phyloP scores from a whole-genome alignment of 257 asterid genomes.

The Solanum sejunctum region DNA sequence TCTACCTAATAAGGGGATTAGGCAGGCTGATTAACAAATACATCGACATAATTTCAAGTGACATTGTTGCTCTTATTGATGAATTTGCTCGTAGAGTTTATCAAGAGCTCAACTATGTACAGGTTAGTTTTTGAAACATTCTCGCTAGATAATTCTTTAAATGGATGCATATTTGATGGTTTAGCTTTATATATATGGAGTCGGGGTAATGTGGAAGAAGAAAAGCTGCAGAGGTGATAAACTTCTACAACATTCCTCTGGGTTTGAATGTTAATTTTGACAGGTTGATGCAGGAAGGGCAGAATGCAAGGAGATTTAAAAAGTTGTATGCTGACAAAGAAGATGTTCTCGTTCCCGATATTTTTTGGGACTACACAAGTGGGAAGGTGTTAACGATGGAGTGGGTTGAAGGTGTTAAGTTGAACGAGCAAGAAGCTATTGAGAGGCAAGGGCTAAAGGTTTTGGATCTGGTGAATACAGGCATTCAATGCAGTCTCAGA shows the following conservation, averaged over 20 bases:
- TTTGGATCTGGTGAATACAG: constrained; percentile 88
- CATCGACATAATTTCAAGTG: constrained; percentile 67
- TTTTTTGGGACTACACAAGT: constrained; percentile 95
- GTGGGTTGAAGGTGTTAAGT: constrained; percentile 95
- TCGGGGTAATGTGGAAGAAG: not conserved
- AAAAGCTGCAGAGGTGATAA: not conserved
- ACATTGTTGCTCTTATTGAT: constrained; percentile 83
- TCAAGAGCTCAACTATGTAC: constrained; percentile 96
- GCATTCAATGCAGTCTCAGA: constrained; percentile 95
- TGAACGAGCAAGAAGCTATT: constrained; percentile 87
- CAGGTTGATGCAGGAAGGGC: constrained; percentile 88
- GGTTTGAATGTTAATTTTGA: constrained; percentile 52
- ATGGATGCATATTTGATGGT: not conserved
- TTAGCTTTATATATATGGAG: not conserved
- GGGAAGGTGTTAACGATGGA: constrained; percentile 97
- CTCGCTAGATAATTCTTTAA: not conserved
- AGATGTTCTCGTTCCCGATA: constrained; percentile 95
- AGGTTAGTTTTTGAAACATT: constrained; percentile 41
- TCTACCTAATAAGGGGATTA: constrained; percentile 78
- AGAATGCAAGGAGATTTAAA: constrained; percentile 94
- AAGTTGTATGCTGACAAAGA: constrained; percentile 92
- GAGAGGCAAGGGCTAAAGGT: constrained; percentile 95
- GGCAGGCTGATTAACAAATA: constrained; percentile 76
- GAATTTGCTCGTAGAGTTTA: constrained; percentile 95
- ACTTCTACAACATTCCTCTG: constrained; percentile 6